phyloP scores from a whole-genome alignment of 2,329 filamentous ascomycete species.

The Cercospora sp. region DNA sequence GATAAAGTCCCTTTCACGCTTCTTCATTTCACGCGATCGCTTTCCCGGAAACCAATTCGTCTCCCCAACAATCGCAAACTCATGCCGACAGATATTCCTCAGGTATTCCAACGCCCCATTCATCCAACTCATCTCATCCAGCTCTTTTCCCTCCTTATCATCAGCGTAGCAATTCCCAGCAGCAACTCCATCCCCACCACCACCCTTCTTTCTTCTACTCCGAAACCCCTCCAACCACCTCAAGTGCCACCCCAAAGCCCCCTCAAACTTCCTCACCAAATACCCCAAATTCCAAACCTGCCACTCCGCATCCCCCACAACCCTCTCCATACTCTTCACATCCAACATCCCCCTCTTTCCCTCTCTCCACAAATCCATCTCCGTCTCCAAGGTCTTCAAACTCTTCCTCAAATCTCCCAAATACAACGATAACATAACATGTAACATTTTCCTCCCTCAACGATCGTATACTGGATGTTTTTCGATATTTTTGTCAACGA shows the following conservation, averaged over 20 bases:
- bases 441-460: not conserved
- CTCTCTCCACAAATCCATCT: not conserved
- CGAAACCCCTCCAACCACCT: not conserved
- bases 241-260: not conserved
- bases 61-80: not conserved
- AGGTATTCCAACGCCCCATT: not conserved
- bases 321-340: not conserved
- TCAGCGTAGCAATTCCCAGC: not conserved
- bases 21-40: not conserved
- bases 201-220: not conserved
- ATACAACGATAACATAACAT: not conserved
- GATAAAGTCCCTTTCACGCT: not conserved
- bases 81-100: not conserved
- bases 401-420: not conserved
- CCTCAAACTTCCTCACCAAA: not conserved
- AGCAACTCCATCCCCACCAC: not conserved
- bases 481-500: not conserved
- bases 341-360: not conserved
- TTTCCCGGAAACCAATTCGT: not conserved
- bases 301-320: not conserved
- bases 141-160: not conserved
- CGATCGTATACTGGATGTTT: not conserved
- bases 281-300: not conserved
- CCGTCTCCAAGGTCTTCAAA: not conserved
- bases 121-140: not conserved